phyloP scores from a whole-genome alignment of 371 early-diverging fungal species.

The Mucor sp. region DNA sequence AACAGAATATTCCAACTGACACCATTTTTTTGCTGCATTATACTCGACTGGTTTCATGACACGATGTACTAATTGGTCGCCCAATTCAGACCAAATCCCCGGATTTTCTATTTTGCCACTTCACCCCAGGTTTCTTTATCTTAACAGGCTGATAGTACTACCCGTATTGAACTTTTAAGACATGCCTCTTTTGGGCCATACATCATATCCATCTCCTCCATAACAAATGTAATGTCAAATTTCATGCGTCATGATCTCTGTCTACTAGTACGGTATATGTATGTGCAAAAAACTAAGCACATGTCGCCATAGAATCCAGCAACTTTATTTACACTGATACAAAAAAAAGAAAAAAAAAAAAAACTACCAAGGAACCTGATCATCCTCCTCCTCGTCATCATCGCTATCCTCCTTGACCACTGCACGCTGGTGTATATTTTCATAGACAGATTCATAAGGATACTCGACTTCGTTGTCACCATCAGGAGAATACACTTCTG shows the following conservation, averaged over 20 bases:
- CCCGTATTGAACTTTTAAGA: not conserved
- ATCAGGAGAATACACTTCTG: slow-evolving; percentile 58
- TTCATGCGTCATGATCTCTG: no score
- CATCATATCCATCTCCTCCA: not conserved
- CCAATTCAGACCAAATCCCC: not conserved
- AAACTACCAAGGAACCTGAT: slow-evolving; percentile 4
- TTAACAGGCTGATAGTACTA: not conserved
- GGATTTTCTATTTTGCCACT: not conserved
- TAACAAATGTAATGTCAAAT: no score
- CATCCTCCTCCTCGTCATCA: slow-evolving; percentile 1
- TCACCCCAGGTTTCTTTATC: not conserved
- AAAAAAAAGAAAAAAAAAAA: no score
- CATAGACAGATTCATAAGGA: slow-evolving; percentile 49
- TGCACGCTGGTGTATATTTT: not conserved
- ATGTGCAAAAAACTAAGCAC: no score
- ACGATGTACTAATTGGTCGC: not conserved
- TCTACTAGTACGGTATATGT: no score
- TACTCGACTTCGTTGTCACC: slow-evolving; percentile 64
- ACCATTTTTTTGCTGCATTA: not conserved
- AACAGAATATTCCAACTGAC: not conserved
- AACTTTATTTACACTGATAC: not conserved
- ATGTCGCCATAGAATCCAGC: no score
- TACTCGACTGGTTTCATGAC: not conserved
- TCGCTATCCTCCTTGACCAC: not conserved
- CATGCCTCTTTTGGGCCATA: not conserved